Evolutionary conservation across 352 stramenopile genomes (phyloP).

Genomic region (Globisporangium echinulatum): DNA sequence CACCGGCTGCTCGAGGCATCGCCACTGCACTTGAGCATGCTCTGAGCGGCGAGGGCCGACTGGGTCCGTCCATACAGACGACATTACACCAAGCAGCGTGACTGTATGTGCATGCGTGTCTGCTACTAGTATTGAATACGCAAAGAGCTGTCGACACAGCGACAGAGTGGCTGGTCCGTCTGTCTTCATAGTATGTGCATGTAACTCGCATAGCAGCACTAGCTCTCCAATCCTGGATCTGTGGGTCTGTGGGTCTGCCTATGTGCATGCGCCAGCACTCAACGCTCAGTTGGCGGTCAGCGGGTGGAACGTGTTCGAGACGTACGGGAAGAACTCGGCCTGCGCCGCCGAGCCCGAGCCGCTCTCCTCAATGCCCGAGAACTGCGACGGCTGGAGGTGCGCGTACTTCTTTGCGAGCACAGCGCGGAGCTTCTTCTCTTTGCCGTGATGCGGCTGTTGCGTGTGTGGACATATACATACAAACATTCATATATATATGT

Average conservation of each 20-base stretch:
- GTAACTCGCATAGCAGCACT: too few species aligned
- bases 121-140: too few species aligned
- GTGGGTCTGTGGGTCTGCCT: too few species aligned
- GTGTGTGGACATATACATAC: slow-evolving; percentile 1
- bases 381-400: slow-evolving; percentile 78
- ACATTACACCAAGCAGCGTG: too few species aligned
- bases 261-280: not conserved
- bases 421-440: slow-evolving; percentile 78
- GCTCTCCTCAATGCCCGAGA: slow-evolving; percentile 68
- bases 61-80: too few species aligned
- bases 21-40: slow-evolving; percentile 39
- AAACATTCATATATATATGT: too few species aligned
- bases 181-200: too few species aligned
- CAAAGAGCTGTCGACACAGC: too few species aligned
- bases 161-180: too few species aligned
- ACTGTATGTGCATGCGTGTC: slow-evolving; percentile 1
- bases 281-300: slow-evolving; percentile 21
- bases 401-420: slow-evolving; percentile 84
- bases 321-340: slow-evolving; percentile 79
- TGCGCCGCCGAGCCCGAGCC: slow-evolving; percentile 43
- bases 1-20: slow-evolving; percentile 14
- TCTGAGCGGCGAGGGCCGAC: slow-evolving; percentile 19
- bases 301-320: slow-evolving; percentile 74
- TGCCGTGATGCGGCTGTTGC: slow-evolving; percentile 53
- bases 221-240: too few species aligned